Base-by-base conservation (phyloP, 345 rosid species). In the Trapa bicornis region DNA sequence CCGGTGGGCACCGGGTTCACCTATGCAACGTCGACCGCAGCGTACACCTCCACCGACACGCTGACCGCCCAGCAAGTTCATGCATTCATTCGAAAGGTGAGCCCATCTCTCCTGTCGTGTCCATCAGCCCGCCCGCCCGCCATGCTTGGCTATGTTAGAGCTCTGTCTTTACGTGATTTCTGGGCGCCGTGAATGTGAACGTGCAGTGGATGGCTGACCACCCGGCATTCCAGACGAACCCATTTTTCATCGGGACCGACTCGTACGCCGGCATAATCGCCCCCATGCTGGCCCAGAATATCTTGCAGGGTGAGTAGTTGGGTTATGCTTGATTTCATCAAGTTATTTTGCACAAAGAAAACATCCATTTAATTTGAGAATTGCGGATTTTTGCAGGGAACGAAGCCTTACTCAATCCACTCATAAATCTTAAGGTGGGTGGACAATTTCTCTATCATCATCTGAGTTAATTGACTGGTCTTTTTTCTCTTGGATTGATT, bases 1-100 rank as follows among this genome's bases (percentile, higher is more conserved):
- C 80, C 80, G 16, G 80, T 77, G 38, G 80, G 80, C 3, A 65
- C 76, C 29, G 78, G 81, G 1, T 78, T 78, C 47, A 72, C 76
- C 16, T 78, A 75, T 54, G 67, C 81, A 50, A 72, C 70, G 37
- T 67, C 70, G 1, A 11, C 65, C 7, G 74, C 43, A 6, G 76
- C 68, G 38, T 79, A 70, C 67, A 38, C 66, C 32, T 61, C 75
- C 33, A 71, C 80, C 0, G 83, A 79, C 65, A 61, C 74, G 29
- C 33, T 41, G 64, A 12, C 78, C 9, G 79, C 77, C 33, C 36
- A 14, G 33, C 78, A 76, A 42, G 33, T 61, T 13, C 70, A 74
- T 35, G 17, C 58, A 6, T 79, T 79, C 68, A 53, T 79, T 1
- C 74, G 65, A 66, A 69, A 71, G 56, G 83, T 76, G 22, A 42